Evolutionary conservation across 1,284 basidiomycete species (phyloP).

Genomic region (Gastroboletus turbinatus): DNA sequence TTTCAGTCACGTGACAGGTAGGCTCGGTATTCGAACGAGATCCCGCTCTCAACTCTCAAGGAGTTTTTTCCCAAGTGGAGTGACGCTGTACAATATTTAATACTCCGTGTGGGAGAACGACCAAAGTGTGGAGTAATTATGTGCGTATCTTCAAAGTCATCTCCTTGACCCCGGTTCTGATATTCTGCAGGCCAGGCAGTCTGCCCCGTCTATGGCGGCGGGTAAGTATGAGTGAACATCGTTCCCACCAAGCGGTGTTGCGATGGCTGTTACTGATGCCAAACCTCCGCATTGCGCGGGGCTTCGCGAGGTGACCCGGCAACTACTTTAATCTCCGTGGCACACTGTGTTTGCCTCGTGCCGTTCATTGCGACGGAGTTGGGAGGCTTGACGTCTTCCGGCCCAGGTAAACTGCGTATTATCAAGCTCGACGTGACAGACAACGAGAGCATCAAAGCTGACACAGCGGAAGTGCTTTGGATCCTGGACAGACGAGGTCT

Average conservation of each 20-base stretch:
- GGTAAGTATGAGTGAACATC: background rate
- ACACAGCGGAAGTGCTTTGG: slow-evolving; percentile 19
- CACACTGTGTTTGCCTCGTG: slow-evolving; percentile 38
- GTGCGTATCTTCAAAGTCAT: background rate
- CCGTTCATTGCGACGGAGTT: slow-evolving; percentile 32
- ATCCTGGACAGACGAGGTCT: slow-evolving; percentile 32
- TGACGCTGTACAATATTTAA: background rate
- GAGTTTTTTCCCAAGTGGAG: background rate
- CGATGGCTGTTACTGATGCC: background rate
- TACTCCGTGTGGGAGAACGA: background rate
- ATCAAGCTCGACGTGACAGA: slow-evolving; percentile 33
- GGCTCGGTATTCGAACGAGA: background rate
- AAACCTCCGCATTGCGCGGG: too few species aligned
- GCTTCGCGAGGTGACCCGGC: slow-evolving; percentile 34
- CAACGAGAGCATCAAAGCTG: slow-evolving; percentile 27
- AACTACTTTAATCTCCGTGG: slow-evolving; percentile 30
- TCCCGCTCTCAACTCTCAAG: too few species aligned
- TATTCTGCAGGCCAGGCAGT: background rate
- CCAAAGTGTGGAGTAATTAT: background rate
- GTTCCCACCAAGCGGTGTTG: background rate
- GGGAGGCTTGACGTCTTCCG: slow-evolving; percentile 19
- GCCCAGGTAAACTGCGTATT: slow-evolving; percentile 32
- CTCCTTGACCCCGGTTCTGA: background rate
- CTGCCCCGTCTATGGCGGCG: background rate
- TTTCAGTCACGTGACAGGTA: background rate